Percentiles rank a stretch among this genome's conserved stretches.
These are phyloP conservation scores for Dendrobium officinale DNA, from an alignment of 106 monocot species.

Conservation along the genomic window DNA sequence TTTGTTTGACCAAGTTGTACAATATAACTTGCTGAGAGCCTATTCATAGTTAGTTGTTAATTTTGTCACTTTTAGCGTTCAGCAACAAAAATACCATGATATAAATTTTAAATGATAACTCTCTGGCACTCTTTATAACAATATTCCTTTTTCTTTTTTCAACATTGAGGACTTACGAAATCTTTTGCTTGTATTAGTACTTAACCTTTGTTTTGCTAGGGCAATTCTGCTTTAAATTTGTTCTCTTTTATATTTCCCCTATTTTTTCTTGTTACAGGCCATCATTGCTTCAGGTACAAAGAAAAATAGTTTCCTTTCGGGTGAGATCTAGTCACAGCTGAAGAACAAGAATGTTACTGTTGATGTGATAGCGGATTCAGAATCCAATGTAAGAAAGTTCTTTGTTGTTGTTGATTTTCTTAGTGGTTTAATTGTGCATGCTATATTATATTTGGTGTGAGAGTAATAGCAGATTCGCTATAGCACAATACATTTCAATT, in stretches of 20 bases:
- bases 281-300: conserved; percentile 63
- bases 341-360: conserved; percentile 55
- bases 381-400: conserved; percentile 43
- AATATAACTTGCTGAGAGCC: too few species aligned
- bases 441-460: not conserved
- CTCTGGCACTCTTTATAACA: too few species aligned
- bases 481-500: not conserved
- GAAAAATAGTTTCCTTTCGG: conserved; percentile 51
- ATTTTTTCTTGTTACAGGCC: conserved; percentile 34
- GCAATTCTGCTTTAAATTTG: not conserved
- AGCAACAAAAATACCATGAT: too few species aligned
- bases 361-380: conserved; percentile 68
- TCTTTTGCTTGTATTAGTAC: not conserved
- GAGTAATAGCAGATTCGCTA: not conserved
- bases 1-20: too few species aligned
- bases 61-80: too few species aligned
- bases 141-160: not conserved
- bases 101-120: too few species aligned
- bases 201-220: not conserved
- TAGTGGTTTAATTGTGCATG: not conserved
- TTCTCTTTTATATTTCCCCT: too few species aligned
- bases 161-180: not conserved
- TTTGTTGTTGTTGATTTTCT: not conserved
- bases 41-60: too few species aligned
- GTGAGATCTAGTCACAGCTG: conserved; percentile 70